These are phyloP conservation scores for Microglena sp. DNA, from an alignment of 139 green algal genomes.

Conservation along the genomic window DNA sequence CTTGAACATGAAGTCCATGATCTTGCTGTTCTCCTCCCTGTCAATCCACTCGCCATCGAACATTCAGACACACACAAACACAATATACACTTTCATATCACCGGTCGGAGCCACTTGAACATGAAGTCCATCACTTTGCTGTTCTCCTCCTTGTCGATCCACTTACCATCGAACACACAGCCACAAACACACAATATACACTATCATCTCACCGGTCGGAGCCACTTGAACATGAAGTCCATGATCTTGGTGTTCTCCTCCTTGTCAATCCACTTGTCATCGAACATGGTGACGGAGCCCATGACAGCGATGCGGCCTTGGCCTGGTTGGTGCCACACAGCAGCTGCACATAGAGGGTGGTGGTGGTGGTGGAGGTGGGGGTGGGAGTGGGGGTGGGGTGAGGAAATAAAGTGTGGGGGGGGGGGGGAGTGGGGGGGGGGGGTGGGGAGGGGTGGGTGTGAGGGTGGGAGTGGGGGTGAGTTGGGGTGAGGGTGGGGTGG, in stretches of 20 bases:
- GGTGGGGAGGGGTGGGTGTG: too few species aligned
- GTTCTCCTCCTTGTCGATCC: constrained; percentile 83
- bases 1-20: constrained; percentile 78
- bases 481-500: too few species aligned
- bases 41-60: constrained; percentile 79
- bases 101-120: constrained; percentile 76
- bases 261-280: constrained; percentile 79
- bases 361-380: too few species aligned
- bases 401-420: too few species aligned
- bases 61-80: constrained; percentile 59
- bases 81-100: too few species aligned
- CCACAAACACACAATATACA: too few species aligned
- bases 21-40: constrained; percentile 70
- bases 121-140: constrained; percentile 67
- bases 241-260: constrained; percentile 74
- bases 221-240: constrained; percentile 77
- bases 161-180: constrained; percentile 81
- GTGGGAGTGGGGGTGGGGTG: too few species aligned
- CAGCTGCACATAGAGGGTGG: constrained; percentile 29
- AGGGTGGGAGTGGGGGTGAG: too few species aligned
- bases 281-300: constrained; percentile 61
- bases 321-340: constrained; percentile 44
- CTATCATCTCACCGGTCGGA: too few species aligned
- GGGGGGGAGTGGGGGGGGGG: too few species aligned
- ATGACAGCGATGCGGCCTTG: constrained; percentile 55